phyloP scores from a whole-genome alignment of 345 rosid genomes.

The Moricandia moricandioides region DNA sequence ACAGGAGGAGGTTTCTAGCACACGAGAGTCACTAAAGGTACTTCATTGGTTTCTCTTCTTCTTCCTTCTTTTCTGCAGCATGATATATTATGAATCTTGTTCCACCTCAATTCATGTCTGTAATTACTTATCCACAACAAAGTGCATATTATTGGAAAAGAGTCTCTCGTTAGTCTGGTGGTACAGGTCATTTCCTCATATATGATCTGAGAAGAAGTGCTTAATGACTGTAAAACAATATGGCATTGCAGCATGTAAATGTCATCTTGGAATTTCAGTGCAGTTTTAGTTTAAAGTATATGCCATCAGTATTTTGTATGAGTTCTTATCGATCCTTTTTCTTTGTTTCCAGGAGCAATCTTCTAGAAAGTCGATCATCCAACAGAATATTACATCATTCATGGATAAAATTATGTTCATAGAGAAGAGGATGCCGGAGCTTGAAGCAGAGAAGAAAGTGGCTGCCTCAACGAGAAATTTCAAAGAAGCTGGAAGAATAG shows the following conservation, averaged over 20 bases:
- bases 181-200: slow-evolving; percentile 3
- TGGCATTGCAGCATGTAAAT: background rate
- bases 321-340: slow-evolving; percentile 3
- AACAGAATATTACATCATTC: slow-evolving; percentile 66
- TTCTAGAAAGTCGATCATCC: slow-evolving; percentile 74
- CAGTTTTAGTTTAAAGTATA: background rate
- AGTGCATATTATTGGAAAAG: background rate
- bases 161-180: background rate
- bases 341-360: slow-evolving; percentile 57
- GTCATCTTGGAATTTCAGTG: background rate
- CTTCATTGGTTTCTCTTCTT: background rate
- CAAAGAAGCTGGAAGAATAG: slow-evolving; percentile 89
- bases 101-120: background rate
- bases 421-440: slow-evolving; percentile 80
- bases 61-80: background rate
- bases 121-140: background rate
- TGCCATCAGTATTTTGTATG: background rate
- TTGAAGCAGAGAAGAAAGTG: slow-evolving; percentile 86
- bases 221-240: background rate
- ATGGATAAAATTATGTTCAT: slow-evolving; percentile 67
- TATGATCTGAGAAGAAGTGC: background rate
- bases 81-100: background rate
- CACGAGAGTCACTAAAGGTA: slow-evolving; percentile 71
- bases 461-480: slow-evolving; percentile 85
- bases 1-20: slow-evolving; percentile 62